Base-by-base conservation (phyloP, 2,329 filamentous ascomycete genomes). In the Calonectria naviculata region DNA sequence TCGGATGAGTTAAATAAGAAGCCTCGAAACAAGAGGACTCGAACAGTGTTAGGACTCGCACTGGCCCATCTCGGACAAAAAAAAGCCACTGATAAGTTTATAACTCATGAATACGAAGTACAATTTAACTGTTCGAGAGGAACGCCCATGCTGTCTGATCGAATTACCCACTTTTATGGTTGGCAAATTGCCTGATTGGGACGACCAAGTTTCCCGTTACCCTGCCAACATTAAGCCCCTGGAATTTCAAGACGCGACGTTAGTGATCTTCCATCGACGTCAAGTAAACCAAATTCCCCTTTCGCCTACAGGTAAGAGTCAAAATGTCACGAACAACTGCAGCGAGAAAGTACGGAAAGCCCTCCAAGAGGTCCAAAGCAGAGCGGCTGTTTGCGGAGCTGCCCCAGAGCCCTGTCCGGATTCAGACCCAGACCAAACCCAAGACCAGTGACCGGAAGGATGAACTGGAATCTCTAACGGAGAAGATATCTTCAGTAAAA, bases 361-460 rank as follows among this genome's bases (percentile, higher is more conserved):
- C 83, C 52, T 82, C 83, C 34, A 88, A 83, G 70, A 85, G 85
- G 52, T 82, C 86, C 29, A 87, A 84, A 70, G 82, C 85, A 21
- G 84, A 88, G 47, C 83, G 86, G 26, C 80, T 89, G 52, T 89
- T 90, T 73, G 85, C 85, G 24, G 87, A 89, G 74, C 79, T 90
- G 10, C 87, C 88, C 0, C 85, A 85, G 68, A 89, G 86, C 52
- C 89, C 89, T 4, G 71, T 85, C 62, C 85, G 86, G 58, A 80
- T 74, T 52, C 75, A 76, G 44, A 62, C 70, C 34, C 60, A 72
- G 44, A 28, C 49, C 26, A 67, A 76, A 42, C 60, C 70, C 34
- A 62, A 72, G 44, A 28, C 49, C 26, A 67, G 56, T 19, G 65
- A 47, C 4, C 62, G 69, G 31, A 71, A 79, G 44, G 76, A 81